phyloP scores from a whole-genome alignment of 2,329 filamentous ascomycete genomes.

The Neofusicoccum umdonicola region DNA sequence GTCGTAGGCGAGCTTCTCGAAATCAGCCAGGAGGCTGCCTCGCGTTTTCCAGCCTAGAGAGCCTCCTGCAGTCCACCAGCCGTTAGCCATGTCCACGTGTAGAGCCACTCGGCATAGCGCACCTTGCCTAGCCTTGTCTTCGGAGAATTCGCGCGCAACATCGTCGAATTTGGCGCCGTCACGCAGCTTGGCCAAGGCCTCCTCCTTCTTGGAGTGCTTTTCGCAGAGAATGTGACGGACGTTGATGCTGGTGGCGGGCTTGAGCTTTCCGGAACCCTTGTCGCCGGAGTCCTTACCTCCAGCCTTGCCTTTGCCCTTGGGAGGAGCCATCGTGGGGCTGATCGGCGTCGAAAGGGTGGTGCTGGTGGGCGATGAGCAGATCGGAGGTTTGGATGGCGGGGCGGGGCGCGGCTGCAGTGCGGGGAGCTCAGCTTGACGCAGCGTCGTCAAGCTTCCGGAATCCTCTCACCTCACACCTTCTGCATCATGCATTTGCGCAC shows the following conservation, averaged over 20 bases:
- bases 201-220: conserved; percentile 75
- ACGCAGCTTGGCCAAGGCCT: conserved; percentile 66
- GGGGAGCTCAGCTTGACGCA: conserved; percentile 7
- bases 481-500: background rate
- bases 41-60: conserved; percentile 71
- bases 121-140: conserved; percentile 71
- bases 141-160: conserved; percentile 68
- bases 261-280: conserved; percentile 50
- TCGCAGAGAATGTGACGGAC: conserved; percentile 75
- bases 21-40: conserved; percentile 64
- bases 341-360: background rate
- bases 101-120: conserved; percentile 16
- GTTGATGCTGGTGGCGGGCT: conserved; percentile 67
- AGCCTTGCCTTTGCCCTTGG: conserved; percentile 8
- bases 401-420: conserved; percentile 10
- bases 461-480: background rate
- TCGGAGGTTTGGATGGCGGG: background rate
- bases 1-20: conserved; percentile 70
- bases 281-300: conserved; percentile 17
- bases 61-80: conserved; percentile 52
- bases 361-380: background rate
- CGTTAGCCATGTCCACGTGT: background rate
- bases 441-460: background rate
- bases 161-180: conserved; percentile 71
- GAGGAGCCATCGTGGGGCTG: conserved; percentile 4